Evolutionary conservation across 2,329 filamentous ascomycete species (phyloP).

Genomic region (Nigrospora oryzae): DNA sequence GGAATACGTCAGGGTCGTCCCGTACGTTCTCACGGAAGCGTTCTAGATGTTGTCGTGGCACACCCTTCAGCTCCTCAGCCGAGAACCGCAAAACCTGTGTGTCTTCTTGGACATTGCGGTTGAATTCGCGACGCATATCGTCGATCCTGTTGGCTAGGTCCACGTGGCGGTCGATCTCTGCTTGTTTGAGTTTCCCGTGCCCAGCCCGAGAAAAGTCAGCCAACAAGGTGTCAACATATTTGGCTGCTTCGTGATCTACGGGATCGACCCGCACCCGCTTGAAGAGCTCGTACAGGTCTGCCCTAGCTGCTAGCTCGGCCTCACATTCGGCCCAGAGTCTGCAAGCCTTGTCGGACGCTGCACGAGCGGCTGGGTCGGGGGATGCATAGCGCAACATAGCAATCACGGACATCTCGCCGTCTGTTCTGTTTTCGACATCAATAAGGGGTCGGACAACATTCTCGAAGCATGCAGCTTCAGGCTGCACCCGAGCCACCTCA

Average conservation of each 20-base stretch:
- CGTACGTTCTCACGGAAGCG: not conserved
- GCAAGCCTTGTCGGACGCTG: conserved; percentile 43
- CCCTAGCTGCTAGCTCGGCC: conserved; percentile 27
- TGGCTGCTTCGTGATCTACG: conserved; percentile 36
- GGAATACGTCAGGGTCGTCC: not conserved
- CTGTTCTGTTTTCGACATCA: conserved; percentile 40
- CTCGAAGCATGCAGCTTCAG: conserved; percentile 23
- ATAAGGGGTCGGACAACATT: conserved; percentile 47
- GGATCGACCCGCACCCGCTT: conserved; percentile 27
- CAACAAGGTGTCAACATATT: conserved; percentile 43
- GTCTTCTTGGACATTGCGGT: conserved; percentile 47
- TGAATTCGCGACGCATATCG: conserved; percentile 42
- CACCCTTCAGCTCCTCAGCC: conserved; percentile 37
- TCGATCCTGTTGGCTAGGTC: conserved; percentile 45
- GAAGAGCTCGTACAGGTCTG: conserved; percentile 37
- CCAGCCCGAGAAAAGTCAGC: conserved; percentile 44
- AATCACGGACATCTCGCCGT: conserved; percentile 38
- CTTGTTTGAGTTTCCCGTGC: conserved; percentile 38
- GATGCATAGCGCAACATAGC: conserved; percentile 47
- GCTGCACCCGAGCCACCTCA: not conserved
- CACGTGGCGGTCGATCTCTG: conserved; percentile 43
- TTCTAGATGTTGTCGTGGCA: not conserved
- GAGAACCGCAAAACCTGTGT: conserved; percentile 44
- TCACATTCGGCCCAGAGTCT: conserved; percentile 33
- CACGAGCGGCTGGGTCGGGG: conserved; percentile 35